Conservation (phyloP, 176 grass and related monocot genomes). For the Poa annua region DNA sequence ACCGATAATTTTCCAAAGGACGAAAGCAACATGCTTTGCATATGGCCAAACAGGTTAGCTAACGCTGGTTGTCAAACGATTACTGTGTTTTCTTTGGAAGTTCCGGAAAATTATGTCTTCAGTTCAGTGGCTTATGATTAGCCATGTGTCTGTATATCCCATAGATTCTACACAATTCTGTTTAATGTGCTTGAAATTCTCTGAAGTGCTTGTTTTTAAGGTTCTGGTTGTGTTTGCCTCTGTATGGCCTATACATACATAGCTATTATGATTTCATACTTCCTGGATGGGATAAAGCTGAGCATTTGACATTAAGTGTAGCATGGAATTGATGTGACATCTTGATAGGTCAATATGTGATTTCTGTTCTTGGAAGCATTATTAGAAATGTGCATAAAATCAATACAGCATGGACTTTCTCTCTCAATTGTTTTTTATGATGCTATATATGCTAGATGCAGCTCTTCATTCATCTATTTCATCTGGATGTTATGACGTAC, state of each 20-base stretch:
- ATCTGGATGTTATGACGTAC: neutral
- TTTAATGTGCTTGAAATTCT: constrained; percentile 15
- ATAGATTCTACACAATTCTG: neutral
- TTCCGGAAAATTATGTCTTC: constrained; percentile 13
- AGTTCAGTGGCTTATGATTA: neutral
- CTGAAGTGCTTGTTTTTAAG: neutral
- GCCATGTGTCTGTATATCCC: neutral
- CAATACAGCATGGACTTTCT: neutral
- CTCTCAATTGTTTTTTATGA: neutral
- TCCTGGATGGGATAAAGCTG: constrained; percentile 22
- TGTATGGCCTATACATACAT: neutral
- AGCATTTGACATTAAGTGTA: constrained; percentile 23
- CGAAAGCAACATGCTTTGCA: constrained; percentile 96
- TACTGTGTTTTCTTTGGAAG: neutral
- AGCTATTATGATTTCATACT: constrained; percentile 8
- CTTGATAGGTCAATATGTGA: constrained; percentile 25
- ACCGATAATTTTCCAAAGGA: constrained; percentile 91
- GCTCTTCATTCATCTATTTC: neutral
- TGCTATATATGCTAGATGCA: neutral
- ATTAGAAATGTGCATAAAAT: constrained; percentile 5
- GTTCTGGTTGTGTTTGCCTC: constrained; percentile 21
- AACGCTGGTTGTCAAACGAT: neutral
- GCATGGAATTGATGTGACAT: constrained; percentile 17
- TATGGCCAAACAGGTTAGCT: constrained; percentile 97
- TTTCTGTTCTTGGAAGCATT: constrained; percentile 18